Percentiles rank a stretch among this genome's conserved stretches.
Conservation (phyloP, 805 yeast species). For the Spathaspora gorwiae region DNA sequence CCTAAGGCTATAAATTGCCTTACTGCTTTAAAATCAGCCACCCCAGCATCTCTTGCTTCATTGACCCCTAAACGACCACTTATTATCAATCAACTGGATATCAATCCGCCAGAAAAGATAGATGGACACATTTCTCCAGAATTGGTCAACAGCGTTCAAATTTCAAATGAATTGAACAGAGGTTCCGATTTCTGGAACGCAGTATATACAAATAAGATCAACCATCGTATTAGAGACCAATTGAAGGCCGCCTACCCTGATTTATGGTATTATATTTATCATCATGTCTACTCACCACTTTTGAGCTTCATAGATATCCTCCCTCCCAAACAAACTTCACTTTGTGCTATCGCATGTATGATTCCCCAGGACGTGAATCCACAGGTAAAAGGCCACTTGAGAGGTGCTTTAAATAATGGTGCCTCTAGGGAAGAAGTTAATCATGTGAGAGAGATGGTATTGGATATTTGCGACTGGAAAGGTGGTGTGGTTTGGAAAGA, state of each 20-base stretch:
- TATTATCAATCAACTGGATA: slow-evolving; percentile 7
- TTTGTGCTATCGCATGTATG: slow-evolving; percentile 67
- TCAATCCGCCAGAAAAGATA: slow-evolving; percentile 7
- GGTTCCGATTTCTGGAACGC: slow-evolving; percentile 65
- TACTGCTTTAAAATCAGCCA: slow-evolving; percentile 53
- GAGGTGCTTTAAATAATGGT: slow-evolving; percentile 77
- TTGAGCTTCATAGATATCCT: slow-evolving; percentile 61
- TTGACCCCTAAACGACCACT: slow-evolving; percentile 19
- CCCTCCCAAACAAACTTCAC: slow-evolving; percentile 61
- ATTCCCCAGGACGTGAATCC: slow-evolving; percentile 90
- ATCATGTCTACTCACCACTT: slow-evolving; percentile 70
- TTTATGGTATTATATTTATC: slow-evolving; percentile 62
- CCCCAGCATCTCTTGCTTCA: slow-evolving; percentile 43
- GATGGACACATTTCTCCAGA: slow-evolving; percentile 17
- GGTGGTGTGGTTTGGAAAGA: slow-evolving; percentile 42
- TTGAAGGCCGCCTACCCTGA: slow-evolving; percentile 74
- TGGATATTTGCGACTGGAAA: slow-evolving; percentile 63
- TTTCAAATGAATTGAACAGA: slow-evolving; percentile 25
- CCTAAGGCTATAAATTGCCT: slow-evolving; percentile 78
- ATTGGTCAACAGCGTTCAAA: slow-evolving; percentile 19
- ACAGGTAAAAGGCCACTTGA: slow-evolving; percentile 79
- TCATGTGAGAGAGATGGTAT: slow-evolving; percentile 53
- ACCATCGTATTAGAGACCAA: slow-evolving; percentile 59
- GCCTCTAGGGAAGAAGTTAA: slow-evolving; percentile 57
- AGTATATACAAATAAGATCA: slow-evolving; percentile 64